Percentiles rank a stretch among this genome's conserved stretches.
Conservation (phyloP, 1,139 yeast species). For the Pichia sp. region DNA sequence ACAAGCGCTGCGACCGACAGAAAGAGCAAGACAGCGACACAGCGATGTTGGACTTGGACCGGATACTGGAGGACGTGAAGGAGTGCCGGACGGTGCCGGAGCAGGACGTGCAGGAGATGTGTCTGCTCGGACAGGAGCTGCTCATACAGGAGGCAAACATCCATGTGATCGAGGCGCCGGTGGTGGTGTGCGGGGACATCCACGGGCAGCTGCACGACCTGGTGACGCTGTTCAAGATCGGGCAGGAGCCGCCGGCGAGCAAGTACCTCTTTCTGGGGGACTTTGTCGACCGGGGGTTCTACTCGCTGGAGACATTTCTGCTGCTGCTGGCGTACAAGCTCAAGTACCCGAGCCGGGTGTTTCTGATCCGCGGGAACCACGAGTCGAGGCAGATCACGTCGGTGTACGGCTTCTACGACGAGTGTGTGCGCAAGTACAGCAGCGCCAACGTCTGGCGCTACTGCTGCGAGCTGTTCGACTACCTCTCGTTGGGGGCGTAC, state of each 20-base stretch:
- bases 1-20: no score
- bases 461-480: conserved; percentile 89
- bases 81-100: conserved; percentile 50
- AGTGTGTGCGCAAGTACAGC: conserved; percentile 85
- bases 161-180: conserved; percentile 59
- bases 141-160: conserved; percentile 54
- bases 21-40: background rate
- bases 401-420: conserved; percentile 92
- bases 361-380: conserved; percentile 84
- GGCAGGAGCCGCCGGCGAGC: conserved; percentile 62
- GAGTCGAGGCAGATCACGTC: conserved; percentile 93
- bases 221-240: conserved; percentile 67
- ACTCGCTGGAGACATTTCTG: conserved; percentile 78
- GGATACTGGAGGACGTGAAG: conserved; percentile 34
- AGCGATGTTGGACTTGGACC: conserved; percentile 28
- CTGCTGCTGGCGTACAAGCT: conserved; percentile 60
- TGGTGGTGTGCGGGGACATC: conserved; percentile 81
- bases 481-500: conserved; percentile 66
- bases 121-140: conserved; percentile 49
- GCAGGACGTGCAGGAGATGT: conserved; percentile 49
- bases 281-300: conserved; percentile 90
- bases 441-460: conserved; percentile 88
- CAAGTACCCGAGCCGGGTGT: conserved; percentile 78
- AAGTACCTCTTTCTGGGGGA: conserved; percentile 80
- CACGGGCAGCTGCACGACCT: conserved; percentile 82